Evolutionary conservation across 2,329 filamentous ascomycete species (phyloP).

Genomic region (Diaporthe citriasiana): DNA sequence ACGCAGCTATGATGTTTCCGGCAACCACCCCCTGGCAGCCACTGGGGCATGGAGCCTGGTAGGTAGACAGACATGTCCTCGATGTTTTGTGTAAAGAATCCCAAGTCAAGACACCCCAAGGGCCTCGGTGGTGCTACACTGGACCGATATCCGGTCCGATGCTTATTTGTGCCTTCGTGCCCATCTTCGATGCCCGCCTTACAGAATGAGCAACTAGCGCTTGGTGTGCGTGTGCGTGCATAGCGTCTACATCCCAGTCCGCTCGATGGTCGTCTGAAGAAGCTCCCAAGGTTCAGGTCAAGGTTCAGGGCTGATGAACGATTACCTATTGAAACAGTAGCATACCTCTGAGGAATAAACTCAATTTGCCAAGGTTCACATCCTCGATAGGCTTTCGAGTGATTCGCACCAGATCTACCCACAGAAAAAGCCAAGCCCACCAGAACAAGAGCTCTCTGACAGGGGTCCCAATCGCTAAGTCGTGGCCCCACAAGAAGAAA

Average conservation of each 20-base stretch:
- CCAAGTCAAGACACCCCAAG: background rate
- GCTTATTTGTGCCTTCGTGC: constrained; percentile 2
- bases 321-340: constrained; percentile 6
- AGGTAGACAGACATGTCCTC: too few species aligned
- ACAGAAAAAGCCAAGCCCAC: constrained; percentile 2
- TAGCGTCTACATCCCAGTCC: background rate
- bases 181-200: too few species aligned
- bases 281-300: constrained; percentile 19
- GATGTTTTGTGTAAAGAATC: background rate
- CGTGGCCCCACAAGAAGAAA: background rate
- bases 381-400: constrained; percentile 7
- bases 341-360: background rate
- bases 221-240: background rate
- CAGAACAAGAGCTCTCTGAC: background rate
- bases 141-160: background rate
- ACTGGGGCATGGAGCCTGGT: background rate
- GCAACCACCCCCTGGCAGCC: background rate
- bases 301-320: constrained; percentile 23
- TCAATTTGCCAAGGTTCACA: constrained; percentile 29
- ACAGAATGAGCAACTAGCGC: too few species aligned
- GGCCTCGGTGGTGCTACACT: background rate
- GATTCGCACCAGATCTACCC: background rate
- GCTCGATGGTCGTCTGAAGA: constrained; percentile 16
- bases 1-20: background rate
- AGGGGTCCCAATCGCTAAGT: background rate